Base-by-base conservation (phyloP, 345 rosid species). In the Geranium brycei region DNA sequence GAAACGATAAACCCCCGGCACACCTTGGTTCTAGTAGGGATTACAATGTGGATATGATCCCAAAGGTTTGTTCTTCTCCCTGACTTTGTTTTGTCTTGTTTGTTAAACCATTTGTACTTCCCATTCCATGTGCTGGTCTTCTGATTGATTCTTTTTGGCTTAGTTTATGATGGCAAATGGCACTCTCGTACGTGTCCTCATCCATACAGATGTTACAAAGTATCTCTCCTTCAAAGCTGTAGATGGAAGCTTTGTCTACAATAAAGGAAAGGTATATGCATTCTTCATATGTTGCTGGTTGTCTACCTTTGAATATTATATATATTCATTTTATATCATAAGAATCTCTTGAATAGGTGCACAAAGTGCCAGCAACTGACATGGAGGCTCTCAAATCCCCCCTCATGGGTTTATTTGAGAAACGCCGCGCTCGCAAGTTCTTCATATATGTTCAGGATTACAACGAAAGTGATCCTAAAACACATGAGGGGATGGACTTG, bases 91-190 rank as follows among this genome's bases (percentile, higher is more conserved):
- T 35, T 35, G 10, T 35, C 41, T 35, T 75, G 40, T 23, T 69
- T 23, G 13, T 3, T 18, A 55, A 17, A 31, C 17, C 31, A 32
- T 17, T n/a, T 62, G 5, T 16, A 47, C 17, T 4, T 15, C 31
- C 31, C 59, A 4, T 35, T 35, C 41, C 41, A 35, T 35, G 41
- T 35, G 7, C 23, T 61, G 53, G 65, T 19, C 65, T 61, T 15
- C 18, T 38, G 30, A 13, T 13, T 41, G 7, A 64, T 58, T 60
- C 58, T 55, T 58, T 31, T 75, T 64, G 28, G 56, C 64, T 23
- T 69, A 93, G 97, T 95, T 95, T 67, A 95, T 95, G 87, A 95
- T 91, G 97, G 97, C 95, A 60, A 95, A 95, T 73, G 99, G 99
- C 16, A 75, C 85, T 80, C 99, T 95, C 76, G 99, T 91, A 19